Evolutionary conservation across 208 protist species (phyloP).

Genomic region (Dictyostelium gargantuum): DNA sequence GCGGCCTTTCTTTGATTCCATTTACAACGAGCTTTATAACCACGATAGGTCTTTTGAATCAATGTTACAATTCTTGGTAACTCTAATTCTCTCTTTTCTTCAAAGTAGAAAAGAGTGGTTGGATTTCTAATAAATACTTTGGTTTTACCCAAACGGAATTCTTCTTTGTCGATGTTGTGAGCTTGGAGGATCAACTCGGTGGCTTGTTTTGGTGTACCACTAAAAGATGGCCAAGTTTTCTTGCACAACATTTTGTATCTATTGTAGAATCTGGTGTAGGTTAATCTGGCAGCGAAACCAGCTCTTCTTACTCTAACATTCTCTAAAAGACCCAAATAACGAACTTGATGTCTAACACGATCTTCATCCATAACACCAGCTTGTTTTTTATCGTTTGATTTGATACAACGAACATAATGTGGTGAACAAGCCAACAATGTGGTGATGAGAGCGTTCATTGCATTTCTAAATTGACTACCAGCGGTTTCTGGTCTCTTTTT

Average conservation of each 20-base stretch:
- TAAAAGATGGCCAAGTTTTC: conserved; percentile 67
- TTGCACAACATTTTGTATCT: conserved; percentile 85
- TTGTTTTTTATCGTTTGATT: conserved; percentile 93
- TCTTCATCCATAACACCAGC: conserved; percentile 88
- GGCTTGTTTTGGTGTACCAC: not conserved
- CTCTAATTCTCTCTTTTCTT: conserved; percentile 87
- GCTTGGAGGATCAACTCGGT: not conserved
- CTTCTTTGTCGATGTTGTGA: conserved; percentile 66
- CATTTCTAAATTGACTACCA: conserved; percentile 89
- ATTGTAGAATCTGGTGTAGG: conserved; percentile 92
- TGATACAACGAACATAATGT: conserved; percentile 96
- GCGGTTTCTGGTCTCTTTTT: conserved; percentile 85
- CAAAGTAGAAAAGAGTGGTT: conserved; percentile 87
- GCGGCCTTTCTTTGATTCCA: conserved; percentile 70
- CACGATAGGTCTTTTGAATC: conserved; percentile 52
- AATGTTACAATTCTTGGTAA: conserved; percentile 49
- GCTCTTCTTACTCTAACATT: conserved; percentile 92
- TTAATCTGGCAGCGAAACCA: conserved; percentile 92
- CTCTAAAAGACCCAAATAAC: conserved; percentile 93
- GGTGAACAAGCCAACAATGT: conserved; percentile 88
- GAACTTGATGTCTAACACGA: conserved; percentile 92
- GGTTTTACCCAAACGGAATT: conserved; percentile 86
- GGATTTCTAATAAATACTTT: conserved; percentile 95
- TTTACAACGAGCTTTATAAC: conserved; percentile 17
- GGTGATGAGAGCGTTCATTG: conserved; percentile 36